phyloP scores from a whole-genome alignment of 176 grass and related monocot species.

The Triticum dicoccoides region DNA sequence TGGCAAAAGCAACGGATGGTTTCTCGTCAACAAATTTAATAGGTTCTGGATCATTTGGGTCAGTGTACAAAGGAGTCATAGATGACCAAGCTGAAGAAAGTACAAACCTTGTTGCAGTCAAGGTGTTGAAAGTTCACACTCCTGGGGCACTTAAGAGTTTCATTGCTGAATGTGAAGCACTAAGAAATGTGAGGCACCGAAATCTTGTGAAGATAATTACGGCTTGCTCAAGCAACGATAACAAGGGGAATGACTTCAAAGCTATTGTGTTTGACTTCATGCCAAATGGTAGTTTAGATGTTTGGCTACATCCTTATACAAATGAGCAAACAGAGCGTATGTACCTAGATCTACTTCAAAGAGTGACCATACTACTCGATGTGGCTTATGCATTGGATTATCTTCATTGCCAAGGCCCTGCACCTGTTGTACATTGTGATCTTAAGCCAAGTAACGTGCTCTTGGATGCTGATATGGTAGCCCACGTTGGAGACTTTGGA shows the following conservation, averaged over 20 bases:
- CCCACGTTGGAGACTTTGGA: not conserved
- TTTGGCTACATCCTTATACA: not conserved
- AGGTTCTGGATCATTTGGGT: not conserved
- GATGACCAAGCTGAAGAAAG: not conserved
- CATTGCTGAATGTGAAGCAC: constrained; percentile 19
- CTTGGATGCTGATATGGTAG: not conserved
- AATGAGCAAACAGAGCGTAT: not conserved
- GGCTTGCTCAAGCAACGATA: constrained; percentile 13
- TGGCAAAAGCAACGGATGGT: constrained; percentile 10
- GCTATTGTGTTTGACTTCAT: constrained; percentile 24
- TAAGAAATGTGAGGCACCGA: constrained; percentile 1
- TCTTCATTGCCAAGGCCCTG: not conserved
- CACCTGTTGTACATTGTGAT: constrained; percentile 7
- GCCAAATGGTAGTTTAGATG: not conserved
- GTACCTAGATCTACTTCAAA: not conserved
- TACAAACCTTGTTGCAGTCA: not conserved
- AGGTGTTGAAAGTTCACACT: constrained; percentile 19
- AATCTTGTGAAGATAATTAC: constrained; percentile 32
- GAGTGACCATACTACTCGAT: constrained; percentile 15
- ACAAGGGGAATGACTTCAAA: constrained; percentile 25
- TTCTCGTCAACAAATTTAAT: not conserved
- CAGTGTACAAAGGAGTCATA: not conserved
- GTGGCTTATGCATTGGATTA: constrained; percentile 20
- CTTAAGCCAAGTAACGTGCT: not conserved
- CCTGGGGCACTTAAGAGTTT: not conserved